These are phyloP conservation scores for Boletus rubescentipes DNA, from an alignment of 768 basidiomycete genomes.

Conservation along the genomic window DNA sequence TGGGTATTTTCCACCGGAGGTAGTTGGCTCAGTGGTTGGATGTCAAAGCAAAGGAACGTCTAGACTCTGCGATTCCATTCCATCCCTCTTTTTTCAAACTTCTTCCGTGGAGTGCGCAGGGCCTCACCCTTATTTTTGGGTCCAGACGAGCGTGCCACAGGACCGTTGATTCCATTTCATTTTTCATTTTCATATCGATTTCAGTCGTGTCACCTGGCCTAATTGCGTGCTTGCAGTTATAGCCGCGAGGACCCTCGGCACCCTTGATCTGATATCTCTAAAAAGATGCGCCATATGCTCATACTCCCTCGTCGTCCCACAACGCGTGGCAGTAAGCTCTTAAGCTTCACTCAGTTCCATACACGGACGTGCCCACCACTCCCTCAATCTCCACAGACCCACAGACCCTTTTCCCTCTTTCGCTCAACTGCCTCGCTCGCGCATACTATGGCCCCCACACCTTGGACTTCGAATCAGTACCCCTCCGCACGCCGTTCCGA, in stretches of 20 bases:
- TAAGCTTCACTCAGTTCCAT: constrained; percentile 18
- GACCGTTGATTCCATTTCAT: constrained; percentile 3
- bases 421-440: constrained; percentile 10
- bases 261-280: constrained; percentile 26
- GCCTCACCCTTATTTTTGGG: constrained; percentile 2
- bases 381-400: constrained; percentile 5
- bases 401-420: not conserved
- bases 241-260: constrained; percentile 30
- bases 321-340: constrained; percentile 19
- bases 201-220: constrained; percentile 9
- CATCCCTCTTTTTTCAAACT: not conserved
- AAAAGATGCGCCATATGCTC: constrained; percentile 19
- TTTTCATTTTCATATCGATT: constrained; percentile 18
- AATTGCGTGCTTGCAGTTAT: constrained; percentile 6
- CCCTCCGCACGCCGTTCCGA: constrained; percentile 65
- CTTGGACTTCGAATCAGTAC: constrained; percentile 60
- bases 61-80: constrained; percentile 12
- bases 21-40: not conserved
- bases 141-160: not conserved
- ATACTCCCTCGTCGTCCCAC: constrained; percentile 17
- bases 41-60: constrained; percentile 9
- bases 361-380: constrained; percentile 7
- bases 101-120: not conserved
- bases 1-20: not conserved
- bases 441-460: constrained; percentile 38